Evolutionary conservation across 352 stramenopile species (phyloP).

Genomic region (Globisporangium parvum): DNA sequence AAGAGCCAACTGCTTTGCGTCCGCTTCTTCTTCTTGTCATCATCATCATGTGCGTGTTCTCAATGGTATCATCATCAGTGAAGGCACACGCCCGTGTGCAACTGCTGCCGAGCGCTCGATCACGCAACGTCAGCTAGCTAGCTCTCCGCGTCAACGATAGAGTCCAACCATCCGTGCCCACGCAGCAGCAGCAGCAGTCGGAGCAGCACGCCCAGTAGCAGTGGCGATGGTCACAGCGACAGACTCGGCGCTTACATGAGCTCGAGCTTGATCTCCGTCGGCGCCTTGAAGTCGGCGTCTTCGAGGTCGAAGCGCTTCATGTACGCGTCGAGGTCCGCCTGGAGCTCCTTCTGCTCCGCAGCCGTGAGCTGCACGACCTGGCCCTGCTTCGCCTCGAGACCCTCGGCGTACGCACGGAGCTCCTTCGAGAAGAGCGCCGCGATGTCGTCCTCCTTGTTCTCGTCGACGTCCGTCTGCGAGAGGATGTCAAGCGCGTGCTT

Average conservation of each 20-base stretch:
- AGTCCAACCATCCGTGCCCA: not conserved
- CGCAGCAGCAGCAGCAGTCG: too few relatives aligned
- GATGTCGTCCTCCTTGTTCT: slow-evolving; percentile 82
- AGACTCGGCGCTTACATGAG: slow-evolving; percentile 55
- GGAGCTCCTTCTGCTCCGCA: slow-evolving; percentile 75
- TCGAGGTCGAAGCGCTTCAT: slow-evolving; percentile 84
- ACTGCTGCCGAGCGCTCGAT: too few relatives aligned
- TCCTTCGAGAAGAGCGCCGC: slow-evolving; percentile 81
- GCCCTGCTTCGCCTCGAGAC: slow-evolving; percentile 76
- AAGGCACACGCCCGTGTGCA: not conserved
- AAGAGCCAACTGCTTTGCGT: not conserved
- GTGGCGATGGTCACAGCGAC: too few relatives aligned
- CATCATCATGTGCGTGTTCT: slow-evolving; percentile 1
- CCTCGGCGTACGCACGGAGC: slow-evolving; percentile 64
- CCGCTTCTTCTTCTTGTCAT: not conserved
- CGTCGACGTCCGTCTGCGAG: slow-evolving; percentile 53
- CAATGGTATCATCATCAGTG: not conserved
- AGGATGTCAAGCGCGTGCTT: slow-evolving; percentile 83
- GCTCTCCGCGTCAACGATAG: too few relatives aligned
- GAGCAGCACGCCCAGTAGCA: not conserved
- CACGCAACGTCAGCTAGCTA: too few relatives aligned
- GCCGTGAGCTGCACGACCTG: slow-evolving; percentile 66
- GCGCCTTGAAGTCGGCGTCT: slow-evolving; percentile 70
- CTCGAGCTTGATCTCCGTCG: slow-evolving; percentile 81
- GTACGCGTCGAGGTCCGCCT: slow-evolving; percentile 81